phyloP scores from a whole-genome alignment of 768 basidiomycete genomes.

The Tulasnella sp. region DNA sequence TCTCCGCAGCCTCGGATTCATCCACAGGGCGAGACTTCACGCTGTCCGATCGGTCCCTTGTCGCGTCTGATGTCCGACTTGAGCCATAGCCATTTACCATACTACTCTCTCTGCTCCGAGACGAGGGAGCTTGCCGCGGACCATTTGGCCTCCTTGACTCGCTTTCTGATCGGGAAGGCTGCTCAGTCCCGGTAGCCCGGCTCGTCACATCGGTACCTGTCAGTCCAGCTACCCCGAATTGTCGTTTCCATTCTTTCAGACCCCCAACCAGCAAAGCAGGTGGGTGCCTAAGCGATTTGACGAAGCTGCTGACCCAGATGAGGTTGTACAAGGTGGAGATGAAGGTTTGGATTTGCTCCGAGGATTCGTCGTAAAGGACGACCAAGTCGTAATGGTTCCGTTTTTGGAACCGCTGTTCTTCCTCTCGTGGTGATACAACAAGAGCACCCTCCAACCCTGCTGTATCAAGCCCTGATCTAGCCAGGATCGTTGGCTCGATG shows the following conservation, averaged over 20 bases:
- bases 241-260: constrained; percentile 69
- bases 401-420: constrained; percentile 71
- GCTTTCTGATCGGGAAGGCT: not conserved
- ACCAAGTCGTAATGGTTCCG: constrained; percentile 88
- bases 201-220: constrained; percentile 31
- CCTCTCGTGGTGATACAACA: constrained; percentile 62
- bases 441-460: constrained; percentile 70
- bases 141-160: constrained; percentile 16
- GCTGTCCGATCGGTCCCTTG: constrained; percentile 20
- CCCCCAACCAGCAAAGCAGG: constrained; percentile 87
- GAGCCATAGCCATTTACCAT: constrained; percentile 8
- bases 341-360: constrained; percentile 50
- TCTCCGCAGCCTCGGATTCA: constrained; percentile 17
- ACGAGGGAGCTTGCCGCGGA: not conserved
- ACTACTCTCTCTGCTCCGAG: not conserved
- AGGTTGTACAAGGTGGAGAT: constrained; percentile 59
- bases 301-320: constrained; percentile 70
- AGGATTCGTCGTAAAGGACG: constrained; percentile 66
- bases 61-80: constrained; percentile 13
- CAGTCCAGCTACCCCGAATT: constrained; percentile 45
- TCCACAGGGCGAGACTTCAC: not conserved
- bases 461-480: constrained; percentile 62
- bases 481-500: constrained; percentile 75
- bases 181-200: not conserved
- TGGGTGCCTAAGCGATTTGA: constrained; percentile 61